Evolutionary conservation across 371 early-diverging fungal genomes (phyloP).

Genomic region (Mortierella sp.): DNA sequence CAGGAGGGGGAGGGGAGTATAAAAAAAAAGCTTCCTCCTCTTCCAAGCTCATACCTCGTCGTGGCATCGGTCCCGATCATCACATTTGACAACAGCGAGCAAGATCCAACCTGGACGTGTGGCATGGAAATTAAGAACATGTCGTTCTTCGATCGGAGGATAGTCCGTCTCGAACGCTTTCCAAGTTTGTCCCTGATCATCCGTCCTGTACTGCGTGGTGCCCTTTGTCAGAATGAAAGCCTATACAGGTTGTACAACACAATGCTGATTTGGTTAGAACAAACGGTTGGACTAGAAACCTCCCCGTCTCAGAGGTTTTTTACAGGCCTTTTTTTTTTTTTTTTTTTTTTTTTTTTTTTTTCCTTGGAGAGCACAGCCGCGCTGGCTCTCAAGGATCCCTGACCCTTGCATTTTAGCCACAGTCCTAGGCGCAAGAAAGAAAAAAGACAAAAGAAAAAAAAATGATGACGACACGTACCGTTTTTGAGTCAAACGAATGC

Average conservation of each 20-base stretch:
- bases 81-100: slow-evolving; percentile 63
- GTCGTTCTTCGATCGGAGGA: slow-evolving; percentile 54
- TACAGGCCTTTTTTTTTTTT: too few species aligned
- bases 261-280: slow-evolving; percentile 5
- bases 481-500: slow-evolving; percentile 68
- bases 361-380: too few species aligned
- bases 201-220: slow-evolving; percentile 73
- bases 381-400: too few species aligned
- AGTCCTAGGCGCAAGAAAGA: slow-evolving; percentile 12
- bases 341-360: too few species aligned
- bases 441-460: neutral
- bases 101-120: slow-evolving; percentile 67
- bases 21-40: slow-evolving; percentile 3
- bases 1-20: neutral
- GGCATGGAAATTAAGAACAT: slow-evolving; percentile 75
- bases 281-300: neutral
- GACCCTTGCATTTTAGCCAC: too few species aligned
- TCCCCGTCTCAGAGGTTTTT: neutral
- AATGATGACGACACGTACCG: slow-evolving; percentile 46
- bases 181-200: slow-evolving; percentile 75
- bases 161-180: slow-evolving; percentile 63
- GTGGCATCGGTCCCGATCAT: slow-evolving; percentile 57
- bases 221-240: slow-evolving; percentile 68
- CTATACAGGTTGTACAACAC: slow-evolving; percentile 40
- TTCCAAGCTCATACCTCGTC: slow-evolving; percentile 58